phyloP scores from a whole-genome alignment of 352 stramenopile genomes.

The Phytophthora europaea region DNA sequence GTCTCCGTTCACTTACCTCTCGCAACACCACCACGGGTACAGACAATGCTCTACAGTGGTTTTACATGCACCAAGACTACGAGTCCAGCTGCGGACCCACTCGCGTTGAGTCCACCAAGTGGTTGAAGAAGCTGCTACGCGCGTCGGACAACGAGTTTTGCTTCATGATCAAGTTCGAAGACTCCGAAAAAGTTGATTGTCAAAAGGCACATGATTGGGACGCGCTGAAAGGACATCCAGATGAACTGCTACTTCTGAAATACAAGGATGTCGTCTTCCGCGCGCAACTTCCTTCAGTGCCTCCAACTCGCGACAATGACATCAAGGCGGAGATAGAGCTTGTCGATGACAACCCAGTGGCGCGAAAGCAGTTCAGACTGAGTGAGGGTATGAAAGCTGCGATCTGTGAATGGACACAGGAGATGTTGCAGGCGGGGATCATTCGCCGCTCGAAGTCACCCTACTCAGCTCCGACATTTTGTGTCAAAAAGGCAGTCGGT shows the following conservation, averaged over 20 bases:
- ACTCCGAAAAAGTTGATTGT: background rate
- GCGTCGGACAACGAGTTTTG: conserved; percentile 12
- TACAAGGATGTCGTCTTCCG: conserved; percentile 3
- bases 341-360: background rate
- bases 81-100: background rate
- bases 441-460: background rate
- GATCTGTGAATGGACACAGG: background rate
- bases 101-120: background rate
- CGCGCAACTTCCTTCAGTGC: background rate
- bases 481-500: background rate
- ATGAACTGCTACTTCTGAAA: background rate
- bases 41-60: background rate
- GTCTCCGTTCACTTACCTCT: background rate
- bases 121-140: conserved; percentile 13
- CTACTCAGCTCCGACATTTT: conserved; percentile 3
- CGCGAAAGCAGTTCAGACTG: background rate
- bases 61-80: conserved; percentile 15
- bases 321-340: conserved; percentile 1
- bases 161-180: conserved; percentile 11
- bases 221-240: background rate
- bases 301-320: background rate
- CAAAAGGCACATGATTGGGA: background rate
- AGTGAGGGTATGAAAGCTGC: background rate
- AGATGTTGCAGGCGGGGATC: background rate
- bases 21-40: background rate